phyloP scores from a whole-genome alignment of 176 grass and related monocot genomes.

The Leersia perrieri region DNA sequence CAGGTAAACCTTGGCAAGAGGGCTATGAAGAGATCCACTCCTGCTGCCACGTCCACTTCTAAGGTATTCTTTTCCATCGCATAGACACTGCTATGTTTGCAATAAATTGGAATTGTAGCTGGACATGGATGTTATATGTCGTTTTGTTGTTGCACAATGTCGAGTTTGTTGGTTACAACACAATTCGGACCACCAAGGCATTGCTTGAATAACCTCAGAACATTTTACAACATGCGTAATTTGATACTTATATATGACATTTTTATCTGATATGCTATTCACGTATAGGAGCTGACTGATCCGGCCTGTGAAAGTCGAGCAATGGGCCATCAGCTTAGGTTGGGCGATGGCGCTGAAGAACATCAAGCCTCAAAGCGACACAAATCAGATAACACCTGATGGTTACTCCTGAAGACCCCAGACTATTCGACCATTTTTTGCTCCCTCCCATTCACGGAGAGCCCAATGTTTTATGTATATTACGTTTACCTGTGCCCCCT shows the following conservation, averaged over 20 bases:
- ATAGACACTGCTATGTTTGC: slow-evolving; percentile 1
- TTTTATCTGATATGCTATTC: background rate
- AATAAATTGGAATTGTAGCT: background rate
- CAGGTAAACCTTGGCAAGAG: slow-evolving; percentile 84
- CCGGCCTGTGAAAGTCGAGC: slow-evolving; percentile 25
- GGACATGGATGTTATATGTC: background rate
- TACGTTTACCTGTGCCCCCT: slow-evolving; percentile 7
- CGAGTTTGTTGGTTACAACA: background rate
- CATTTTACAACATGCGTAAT: background rate
- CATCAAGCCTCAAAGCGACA: slow-evolving; percentile 57
- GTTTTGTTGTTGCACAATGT: background rate
- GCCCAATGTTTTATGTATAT: slow-evolving; percentile 50
- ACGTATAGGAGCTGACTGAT: slow-evolving; percentile 34
- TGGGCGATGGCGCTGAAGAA: slow-evolving; percentile 22
- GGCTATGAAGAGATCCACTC: slow-evolving; percentile 45
- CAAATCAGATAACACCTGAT: slow-evolving; percentile 39
- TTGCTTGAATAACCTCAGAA: background rate
- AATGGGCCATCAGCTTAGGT: slow-evolving; percentile 15
- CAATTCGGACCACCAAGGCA: background rate
- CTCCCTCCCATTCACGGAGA: background rate
- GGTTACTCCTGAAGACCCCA: background rate
- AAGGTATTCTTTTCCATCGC: slow-evolving; percentile 21
- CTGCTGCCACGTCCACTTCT: slow-evolving; percentile 30
- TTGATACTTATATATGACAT: background rate
- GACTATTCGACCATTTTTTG: slow-evolving; percentile 37